Evolutionary conservation across 768 basidiomycete genomes (phyloP).

Genomic region (Filobasidium floriforme): DNA sequence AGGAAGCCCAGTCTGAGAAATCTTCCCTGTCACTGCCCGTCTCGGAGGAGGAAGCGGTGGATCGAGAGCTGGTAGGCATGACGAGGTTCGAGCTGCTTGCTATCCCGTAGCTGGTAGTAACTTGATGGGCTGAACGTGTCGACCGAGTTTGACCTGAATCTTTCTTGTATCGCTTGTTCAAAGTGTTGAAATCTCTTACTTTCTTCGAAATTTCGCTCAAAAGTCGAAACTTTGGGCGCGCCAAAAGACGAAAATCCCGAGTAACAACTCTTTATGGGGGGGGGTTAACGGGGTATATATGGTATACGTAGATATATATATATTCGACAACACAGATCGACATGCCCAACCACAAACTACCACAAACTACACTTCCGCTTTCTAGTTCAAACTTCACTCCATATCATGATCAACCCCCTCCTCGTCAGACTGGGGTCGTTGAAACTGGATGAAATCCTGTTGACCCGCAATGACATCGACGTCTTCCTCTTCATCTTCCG

Average conservation of each 20-base stretch:
- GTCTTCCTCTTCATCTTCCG: background rate
- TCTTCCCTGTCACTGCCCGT: conserved; percentile 19
- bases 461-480: conserved; percentile 10
- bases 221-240: no score
- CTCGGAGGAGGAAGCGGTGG: conserved; percentile 14
- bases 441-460: conserved; percentile 32
- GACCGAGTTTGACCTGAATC: no score
- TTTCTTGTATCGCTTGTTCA: no score
- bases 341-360: no score
- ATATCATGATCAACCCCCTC: conserved; percentile 20
- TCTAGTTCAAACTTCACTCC: conserved; percentile 15
- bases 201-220: no score
- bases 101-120: background rate
- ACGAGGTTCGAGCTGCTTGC: background rate
- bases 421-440: conserved; percentile 15
- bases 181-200: no score
- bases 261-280: no score
- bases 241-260: no score
- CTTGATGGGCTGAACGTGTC: no score
- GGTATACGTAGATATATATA: background rate
- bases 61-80: background rate
- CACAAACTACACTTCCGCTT: no score
- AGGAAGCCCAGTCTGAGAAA: conserved; percentile 21
- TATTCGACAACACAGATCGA: background rate
- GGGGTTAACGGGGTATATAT: no score